Evolutionary conservation across 2,329 filamentous ascomycete genomes (phyloP), one percentile per base, ranked within the genome.

Genomic region (Paecilomyces dactylethromorphus): DNA sequence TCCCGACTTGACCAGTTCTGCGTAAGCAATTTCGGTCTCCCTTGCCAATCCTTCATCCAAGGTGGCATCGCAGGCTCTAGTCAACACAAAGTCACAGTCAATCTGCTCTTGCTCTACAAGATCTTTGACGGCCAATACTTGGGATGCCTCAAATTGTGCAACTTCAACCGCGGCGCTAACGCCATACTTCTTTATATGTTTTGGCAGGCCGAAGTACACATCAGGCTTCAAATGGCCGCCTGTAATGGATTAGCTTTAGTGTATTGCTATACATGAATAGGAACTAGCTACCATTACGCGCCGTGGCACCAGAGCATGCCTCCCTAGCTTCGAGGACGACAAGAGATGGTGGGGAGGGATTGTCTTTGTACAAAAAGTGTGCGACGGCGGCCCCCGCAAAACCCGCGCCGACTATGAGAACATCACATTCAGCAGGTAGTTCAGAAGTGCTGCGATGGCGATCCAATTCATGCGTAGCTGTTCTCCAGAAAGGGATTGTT

Each of bases 71-170:
- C 77, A 68, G n/a, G 71, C 71, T 24, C 77, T 66, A 1, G 77
- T 74, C 13, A 80, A 60, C 3, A 69, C 71, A 26, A 79, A 74
- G 59, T 80, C 78, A 60, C 77, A 79, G 39, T 79, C 77, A 49
- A 80, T 78, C 3, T 70, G 65, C 62, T 80, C 78, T 55, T 72
- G 68, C 45, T 70, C 68, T 15, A 79, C 66, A 2, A 77, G 59
- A 15, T 75, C 67, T 59, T 78, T 78, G 50, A 80, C 58, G 0
- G 75, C 76, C 8, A 69, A 63, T n/a, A 80, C 62, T 62, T 80
- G 74, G 8, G 69, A 62, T 10, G 73, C 65, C 59, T 80, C 78
- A 59, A 79, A 79, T 18, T 72, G 66, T 1, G 74, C 73, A 18
- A 79, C 64, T 59, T 79, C 74, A 4, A 67, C 64, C 2, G 68